Evolutionary conservation across 192 early-diverging fungal genomes (phyloP), one percentile per base, ranked within the genome.

Genomic region (Entomortierella parvispora): DNA sequence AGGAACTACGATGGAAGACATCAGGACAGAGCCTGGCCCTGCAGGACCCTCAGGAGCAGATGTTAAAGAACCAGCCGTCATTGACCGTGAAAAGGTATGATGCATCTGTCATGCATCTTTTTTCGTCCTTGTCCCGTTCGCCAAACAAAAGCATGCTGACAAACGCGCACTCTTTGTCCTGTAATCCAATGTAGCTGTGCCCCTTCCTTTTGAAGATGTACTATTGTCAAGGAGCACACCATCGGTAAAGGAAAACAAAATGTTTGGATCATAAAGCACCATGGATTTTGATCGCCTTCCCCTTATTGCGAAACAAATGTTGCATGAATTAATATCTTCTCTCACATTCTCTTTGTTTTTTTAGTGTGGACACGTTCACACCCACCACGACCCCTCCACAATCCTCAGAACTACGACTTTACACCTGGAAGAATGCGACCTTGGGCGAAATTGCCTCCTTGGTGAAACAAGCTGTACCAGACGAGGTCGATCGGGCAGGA

Each of bases 361-460:
- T 17, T 44, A 74, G 57, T 28, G 62, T 54, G 15, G 63, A 66
- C 40, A 37, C 52, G 25, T 62, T 67, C 47, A 37, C 64, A 32
- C 71, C 71, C 26, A 58, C 47, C 15, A 44, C 61, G 2, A 65
- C 62, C 0, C 70, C 70, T 18, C 48, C 70, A 0, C 34, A 48
- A 45, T 59, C 70, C 6, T 40, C 32, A 46, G 71, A 76, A 56
- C 51, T 76, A 2, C 64, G 58, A 20, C 50, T 76, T 4, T 76
- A 76, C 46, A 76, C 71, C 32, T 76, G 71, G 71, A 76, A 76
- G 29, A 61, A 76, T 23, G 71, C 71, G 17, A 76, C 71, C 32
- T n/a, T 76, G 25, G 71, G 71, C 15, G 71, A 76, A 45, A 67
- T 76, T 18, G 31, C 71, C 0, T 62, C 55, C 0, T 26, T 66